Conservation (phyloP, 2,329 filamentous ascomycete species). For the Calonectria hawksworthii region DNA sequence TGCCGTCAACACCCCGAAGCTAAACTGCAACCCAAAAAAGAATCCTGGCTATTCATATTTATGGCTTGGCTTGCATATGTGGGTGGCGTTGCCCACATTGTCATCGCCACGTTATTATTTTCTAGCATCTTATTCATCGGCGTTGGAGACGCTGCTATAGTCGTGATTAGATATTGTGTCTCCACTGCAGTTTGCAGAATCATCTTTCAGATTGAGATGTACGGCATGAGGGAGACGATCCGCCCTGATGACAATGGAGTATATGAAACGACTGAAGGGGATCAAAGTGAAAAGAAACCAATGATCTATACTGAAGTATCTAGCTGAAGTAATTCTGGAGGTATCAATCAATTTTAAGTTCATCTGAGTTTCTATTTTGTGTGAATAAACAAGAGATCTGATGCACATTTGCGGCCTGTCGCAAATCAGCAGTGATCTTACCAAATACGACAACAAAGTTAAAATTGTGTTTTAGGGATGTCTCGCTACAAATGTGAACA, state of each 20-base stretch:
- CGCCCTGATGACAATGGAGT: neutral
- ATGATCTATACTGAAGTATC: neutral
- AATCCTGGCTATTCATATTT: conserved; percentile 5
- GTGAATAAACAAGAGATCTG: neutral
- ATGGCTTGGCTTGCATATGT: conserved; percentile 7
- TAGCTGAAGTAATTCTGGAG: neutral
- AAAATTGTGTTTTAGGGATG: too few relatives aligned
- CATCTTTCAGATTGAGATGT: neutral
- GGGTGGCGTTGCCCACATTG: neutral
- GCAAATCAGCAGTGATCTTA: too few relatives aligned
- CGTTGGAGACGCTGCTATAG: neutral
- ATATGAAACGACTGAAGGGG: neutral
- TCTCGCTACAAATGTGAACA: too few relatives aligned
- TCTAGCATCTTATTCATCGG: conserved; percentile 7
- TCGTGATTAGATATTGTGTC: neutral
- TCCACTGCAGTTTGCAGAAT: neutral
- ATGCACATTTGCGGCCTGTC: neutral
- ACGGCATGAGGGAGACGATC: neutral
- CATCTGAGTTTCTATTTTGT: neutral
- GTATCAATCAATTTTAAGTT: neutral
- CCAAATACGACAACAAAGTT: too few relatives aligned
- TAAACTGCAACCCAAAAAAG: neutral
- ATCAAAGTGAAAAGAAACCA: neutral
- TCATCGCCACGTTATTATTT: neutral
- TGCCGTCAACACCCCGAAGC: neutral